Percentiles rank a stretch among this genome's conserved stretches.
These are phyloP conservation scores for Pontederia paniculata DNA, from an alignment of 176 grass and related monocot species.

Conservation along the genomic window DNA sequence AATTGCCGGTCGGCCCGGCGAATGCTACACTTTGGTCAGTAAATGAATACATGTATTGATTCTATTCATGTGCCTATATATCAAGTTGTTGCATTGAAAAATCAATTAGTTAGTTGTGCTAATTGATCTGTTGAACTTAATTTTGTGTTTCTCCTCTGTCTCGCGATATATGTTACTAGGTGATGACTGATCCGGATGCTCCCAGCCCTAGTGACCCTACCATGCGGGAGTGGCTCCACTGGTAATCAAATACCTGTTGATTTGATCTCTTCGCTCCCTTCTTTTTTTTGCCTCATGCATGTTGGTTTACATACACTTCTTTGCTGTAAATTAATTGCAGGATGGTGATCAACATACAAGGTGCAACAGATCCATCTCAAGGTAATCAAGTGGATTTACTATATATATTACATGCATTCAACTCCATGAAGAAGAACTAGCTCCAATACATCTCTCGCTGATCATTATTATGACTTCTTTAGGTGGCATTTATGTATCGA, in stretches of 20 bases:
- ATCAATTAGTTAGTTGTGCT: background rate
- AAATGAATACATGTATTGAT: too few relatives aligned
- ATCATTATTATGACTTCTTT: too few relatives aligned
- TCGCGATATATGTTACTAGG: constrained; percentile 24
- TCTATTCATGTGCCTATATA: too few relatives aligned
- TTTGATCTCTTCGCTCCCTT: background rate
- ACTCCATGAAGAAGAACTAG: too few relatives aligned
- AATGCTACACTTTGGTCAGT: constrained; percentile 58
- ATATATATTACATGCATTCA: too few relatives aligned
- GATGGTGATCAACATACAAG: constrained; percentile 80
- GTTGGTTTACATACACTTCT: background rate
- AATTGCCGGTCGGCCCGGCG: constrained; percentile 41
- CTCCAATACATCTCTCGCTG: too few relatives aligned
- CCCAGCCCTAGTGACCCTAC: constrained; percentile 73
- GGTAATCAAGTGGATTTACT: too few relatives aligned
- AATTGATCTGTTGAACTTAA: background rate
- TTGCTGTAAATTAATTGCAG: constrained; percentile 13
- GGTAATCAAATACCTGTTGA: constrained; percentile 2
- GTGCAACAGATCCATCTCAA: constrained; percentile 66
- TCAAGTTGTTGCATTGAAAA: too few relatives aligned
- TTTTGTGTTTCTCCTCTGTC: background rate
- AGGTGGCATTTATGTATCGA: too few relatives aligned
- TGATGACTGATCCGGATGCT: constrained; percentile 86
- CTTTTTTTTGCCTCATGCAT: background rate
- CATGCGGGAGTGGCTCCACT: constrained; percentile 74